Evolutionary conservation across 2,329 filamentous ascomycete genomes (phyloP).

Genomic region (Alternaria arborescens): DNA sequence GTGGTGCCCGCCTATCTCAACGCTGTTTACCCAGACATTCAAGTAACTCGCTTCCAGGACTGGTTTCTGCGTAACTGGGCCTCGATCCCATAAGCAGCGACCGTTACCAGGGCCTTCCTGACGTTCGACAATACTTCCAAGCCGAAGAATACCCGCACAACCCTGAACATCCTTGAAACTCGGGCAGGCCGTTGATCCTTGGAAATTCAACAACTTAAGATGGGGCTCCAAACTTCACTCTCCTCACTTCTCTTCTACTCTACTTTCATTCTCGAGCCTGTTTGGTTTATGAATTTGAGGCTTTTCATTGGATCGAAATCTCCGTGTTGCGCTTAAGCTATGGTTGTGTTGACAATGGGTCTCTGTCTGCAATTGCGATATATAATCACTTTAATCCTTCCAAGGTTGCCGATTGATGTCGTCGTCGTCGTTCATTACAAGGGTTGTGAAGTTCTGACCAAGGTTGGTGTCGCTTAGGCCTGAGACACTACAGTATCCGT

Average conservation of each 20-base stretch:
- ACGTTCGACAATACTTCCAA: neutral
- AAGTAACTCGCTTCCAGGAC: slow-evolving; percentile 45
- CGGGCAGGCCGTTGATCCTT: neutral
- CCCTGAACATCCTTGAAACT: neutral
- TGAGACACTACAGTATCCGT: neutral
- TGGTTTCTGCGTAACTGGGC: slow-evolving; percentile 53
- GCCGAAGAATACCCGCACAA: neutral
- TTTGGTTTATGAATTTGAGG: neutral
- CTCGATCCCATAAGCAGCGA: slow-evolving; percentile 36
- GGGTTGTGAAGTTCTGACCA: neutral
- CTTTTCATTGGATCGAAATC: neutral
- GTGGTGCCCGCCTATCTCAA: slow-evolving; percentile 67
- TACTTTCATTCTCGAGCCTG: neutral
- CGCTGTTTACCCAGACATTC: slow-evolving; percentile 50
- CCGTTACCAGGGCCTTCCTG: neutral
- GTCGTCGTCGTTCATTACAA: neutral
- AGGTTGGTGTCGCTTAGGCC: slow-evolving; percentile 6
- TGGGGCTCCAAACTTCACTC: neutral
- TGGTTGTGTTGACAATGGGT: neutral
- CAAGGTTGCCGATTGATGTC: neutral
- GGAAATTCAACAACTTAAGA: neutral
- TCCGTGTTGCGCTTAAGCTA: neutral
- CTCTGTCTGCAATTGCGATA: neutral
- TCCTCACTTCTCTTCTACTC: neutral
- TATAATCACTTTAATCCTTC: neutral